Evolutionary conservation across 202 grass and related monocot genomes (phyloP).

Genomic region (Miscanthus sacchariflorus): DNA sequence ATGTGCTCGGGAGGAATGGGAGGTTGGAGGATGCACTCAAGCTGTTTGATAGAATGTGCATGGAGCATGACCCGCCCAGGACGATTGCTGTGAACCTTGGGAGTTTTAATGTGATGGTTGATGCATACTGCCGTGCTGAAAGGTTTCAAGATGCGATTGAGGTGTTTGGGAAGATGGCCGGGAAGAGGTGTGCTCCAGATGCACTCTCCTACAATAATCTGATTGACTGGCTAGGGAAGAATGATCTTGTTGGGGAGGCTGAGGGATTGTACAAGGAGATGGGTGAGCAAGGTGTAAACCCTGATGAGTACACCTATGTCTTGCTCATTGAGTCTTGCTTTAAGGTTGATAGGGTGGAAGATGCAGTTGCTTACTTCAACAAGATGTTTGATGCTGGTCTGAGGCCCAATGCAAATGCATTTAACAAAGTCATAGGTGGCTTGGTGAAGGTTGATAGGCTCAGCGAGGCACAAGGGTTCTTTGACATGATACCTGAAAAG

Average conservation of each 20-base stretch:
- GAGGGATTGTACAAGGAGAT: slow-evolving; percentile 79
- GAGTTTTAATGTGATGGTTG: slow-evolving; percentile 87
- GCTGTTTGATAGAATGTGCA: slow-evolving; percentile 84
- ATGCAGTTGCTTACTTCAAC: slow-evolving; percentile 75
- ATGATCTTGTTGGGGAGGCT: slow-evolving; percentile 70
- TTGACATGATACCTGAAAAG: slow-evolving; percentile 73
- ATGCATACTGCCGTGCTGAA: slow-evolving; percentile 71
- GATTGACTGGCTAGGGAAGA: slow-evolving; percentile 88
- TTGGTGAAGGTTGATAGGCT: slow-evolving; percentile 69
- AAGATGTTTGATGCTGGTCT: slow-evolving; percentile 84
- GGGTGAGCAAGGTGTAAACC: slow-evolving; percentile 68
- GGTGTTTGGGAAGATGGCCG: slow-evolving; percentile 75
- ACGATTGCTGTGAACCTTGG: slow-evolving; percentile 81
- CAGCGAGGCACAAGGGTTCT: slow-evolving; percentile 7
- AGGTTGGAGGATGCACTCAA: slow-evolving; percentile 69
- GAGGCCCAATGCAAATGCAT: slow-evolving; percentile 81
- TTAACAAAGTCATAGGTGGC: slow-evolving; percentile 82
- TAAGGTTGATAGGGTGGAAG: slow-evolving; percentile 73
- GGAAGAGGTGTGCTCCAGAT: slow-evolving; percentile 77
- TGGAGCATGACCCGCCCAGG: slow-evolving; percentile 78
- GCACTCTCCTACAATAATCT: slow-evolving; percentile 90
- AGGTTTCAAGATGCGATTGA: slow-evolving; percentile 83
- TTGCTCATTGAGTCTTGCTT: slow-evolving; percentile 85
- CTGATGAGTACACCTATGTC: slow-evolving; percentile 83
- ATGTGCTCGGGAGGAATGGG: slow-evolving; percentile 73